A percentile compares a stretch with the other conserved stretches of the same genome.
These are phyloP conservation scores for Solanum piurae DNA, from an alignment of 257 asterid genomes.

Conservation along the genomic window DNA sequence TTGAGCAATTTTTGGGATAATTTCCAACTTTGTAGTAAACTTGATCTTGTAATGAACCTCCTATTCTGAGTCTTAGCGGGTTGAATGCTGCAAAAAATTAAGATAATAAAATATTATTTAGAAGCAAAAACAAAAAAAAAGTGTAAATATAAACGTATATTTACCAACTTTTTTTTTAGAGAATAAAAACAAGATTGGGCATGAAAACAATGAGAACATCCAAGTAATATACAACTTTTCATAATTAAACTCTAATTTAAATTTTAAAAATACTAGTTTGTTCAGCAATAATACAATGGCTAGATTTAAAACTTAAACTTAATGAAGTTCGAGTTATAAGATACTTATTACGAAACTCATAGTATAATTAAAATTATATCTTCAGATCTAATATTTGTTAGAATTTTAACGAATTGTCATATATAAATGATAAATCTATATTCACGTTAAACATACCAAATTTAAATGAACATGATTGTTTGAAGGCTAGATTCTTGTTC, in stretches of 20 bases:
- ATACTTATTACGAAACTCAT: neutral
- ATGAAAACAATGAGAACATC: neutral
- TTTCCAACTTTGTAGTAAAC: slow-evolving; percentile 45
- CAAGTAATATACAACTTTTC: neutral
- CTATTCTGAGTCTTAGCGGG: slow-evolving; percentile 53
- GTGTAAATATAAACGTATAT: neutral
- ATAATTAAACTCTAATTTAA: neutral
- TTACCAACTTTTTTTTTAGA: neutral
- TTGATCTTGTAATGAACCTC: slow-evolving; percentile 73
- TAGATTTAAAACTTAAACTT: neutral
- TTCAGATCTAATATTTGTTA: neutral
- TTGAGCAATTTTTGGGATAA: slow-evolving; percentile 32
- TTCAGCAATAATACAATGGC: no score
- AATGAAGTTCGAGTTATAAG: neutral
- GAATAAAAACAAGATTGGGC: neutral
- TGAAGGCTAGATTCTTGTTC: neutral
- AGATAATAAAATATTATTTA: neutral
- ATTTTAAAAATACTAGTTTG: no score
- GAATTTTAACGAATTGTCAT: neutral
- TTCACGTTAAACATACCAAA: neutral
- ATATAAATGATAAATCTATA: neutral
- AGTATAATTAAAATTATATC: neutral
- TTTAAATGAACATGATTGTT: neutral
- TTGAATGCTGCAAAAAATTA: slow-evolving; percentile 31
- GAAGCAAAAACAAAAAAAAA: neutral